Evolutionary conservation across 2,329 filamentous ascomycete species (phyloP).

Genomic region (Paracorniculantispora psalliotae): DNA sequence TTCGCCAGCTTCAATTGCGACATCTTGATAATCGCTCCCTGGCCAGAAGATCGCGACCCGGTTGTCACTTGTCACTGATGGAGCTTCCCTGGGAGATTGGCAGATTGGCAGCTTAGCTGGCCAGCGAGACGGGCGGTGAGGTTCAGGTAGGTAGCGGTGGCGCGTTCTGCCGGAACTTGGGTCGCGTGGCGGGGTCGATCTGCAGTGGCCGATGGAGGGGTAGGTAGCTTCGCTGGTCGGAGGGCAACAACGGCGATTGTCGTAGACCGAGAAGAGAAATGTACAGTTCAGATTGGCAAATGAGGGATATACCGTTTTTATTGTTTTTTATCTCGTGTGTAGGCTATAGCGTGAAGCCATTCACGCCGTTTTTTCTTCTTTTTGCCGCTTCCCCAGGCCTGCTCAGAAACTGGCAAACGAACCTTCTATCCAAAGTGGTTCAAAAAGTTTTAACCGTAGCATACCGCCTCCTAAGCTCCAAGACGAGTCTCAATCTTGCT

Average conservation of each 20-base stretch:
- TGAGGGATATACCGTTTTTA: neutral
- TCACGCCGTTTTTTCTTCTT: neutral
- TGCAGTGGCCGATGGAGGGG: conserved; percentile 4
- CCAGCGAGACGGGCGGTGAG: conserved; percentile 1
- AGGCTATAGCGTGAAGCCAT: neutral
- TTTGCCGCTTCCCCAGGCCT: neutral
- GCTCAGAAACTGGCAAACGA: too few relatives aligned
- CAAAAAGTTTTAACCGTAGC: too few relatives aligned
- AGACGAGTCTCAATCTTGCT: conserved; percentile 70
- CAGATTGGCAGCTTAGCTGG: neutral
- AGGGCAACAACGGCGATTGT: conserved; percentile 7
- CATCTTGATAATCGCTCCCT: conserved; percentile 31
- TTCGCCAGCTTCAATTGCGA: conserved; percentile 38
- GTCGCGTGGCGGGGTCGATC: conserved; percentile 8
- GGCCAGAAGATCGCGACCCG: neutral
- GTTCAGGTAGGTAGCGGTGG: neutral
- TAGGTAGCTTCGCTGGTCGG: conserved; percentile 1
- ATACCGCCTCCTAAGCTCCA: conserved; percentile 26
- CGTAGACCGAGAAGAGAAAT: conserved; percentile 5
- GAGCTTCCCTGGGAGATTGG: neutral
- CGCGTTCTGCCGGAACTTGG: conserved; percentile 2
- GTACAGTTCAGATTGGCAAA: neutral
- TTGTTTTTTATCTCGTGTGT: neutral
- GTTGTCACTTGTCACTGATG: neutral
- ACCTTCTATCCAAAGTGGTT: too few relatives aligned